Base-by-base conservation (phyloP, 805 yeast species). In the Saturnispora zaruensis region DNA sequence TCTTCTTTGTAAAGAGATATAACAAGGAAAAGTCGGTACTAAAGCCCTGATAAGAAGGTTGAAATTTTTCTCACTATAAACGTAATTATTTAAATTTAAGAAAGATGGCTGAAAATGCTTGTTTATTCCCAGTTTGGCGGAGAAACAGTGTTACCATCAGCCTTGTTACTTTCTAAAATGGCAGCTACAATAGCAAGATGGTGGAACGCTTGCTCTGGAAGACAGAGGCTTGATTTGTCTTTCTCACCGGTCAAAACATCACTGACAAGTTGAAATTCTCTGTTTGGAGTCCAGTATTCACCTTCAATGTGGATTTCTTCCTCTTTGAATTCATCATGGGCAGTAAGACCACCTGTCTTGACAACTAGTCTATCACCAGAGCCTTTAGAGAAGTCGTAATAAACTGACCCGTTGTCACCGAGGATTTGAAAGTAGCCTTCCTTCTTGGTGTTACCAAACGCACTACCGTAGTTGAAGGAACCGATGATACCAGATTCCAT, bases 141-240 rank as follows among this genome's bases (percentile, higher is more conserved):
- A 6, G 34, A 18, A 9, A 66, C 69, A 2, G 59, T 52, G 20
- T 57, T 53, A 13, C 79, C 78, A 50, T 74, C 69, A 32, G 73
- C 66, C 16, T 69, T 57, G 36, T 87, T 78, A 51, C 93, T 82
- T 56, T 84, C 82, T 34, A 91, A 68, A 52, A 87, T 85, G 25
- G 96, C 98, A 50, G 79, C 96, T 51, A 91, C 79, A 57, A 87
- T 77, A 6, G 96, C 96, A 65, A 90, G 78, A 66, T 91, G 98
- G 67, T 90, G 96, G 81, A 85, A 90, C 5, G 95, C 88, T 54
- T 72, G 76, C 55, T 78, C 83, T 24, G 96, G 95, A n/a, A 81
- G 74, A 40, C 66, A 52, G 13, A 58, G 40, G 20, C 63, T 49
- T 24, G 43, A 47, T 8, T 60, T 48, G 20, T 51, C 55, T 49